These are phyloP conservation scores for Beauveria rudraprayagi DNA, from an alignment of 2,329 filamentous ascomycete genomes.

Conservation along the genomic window DNA sequence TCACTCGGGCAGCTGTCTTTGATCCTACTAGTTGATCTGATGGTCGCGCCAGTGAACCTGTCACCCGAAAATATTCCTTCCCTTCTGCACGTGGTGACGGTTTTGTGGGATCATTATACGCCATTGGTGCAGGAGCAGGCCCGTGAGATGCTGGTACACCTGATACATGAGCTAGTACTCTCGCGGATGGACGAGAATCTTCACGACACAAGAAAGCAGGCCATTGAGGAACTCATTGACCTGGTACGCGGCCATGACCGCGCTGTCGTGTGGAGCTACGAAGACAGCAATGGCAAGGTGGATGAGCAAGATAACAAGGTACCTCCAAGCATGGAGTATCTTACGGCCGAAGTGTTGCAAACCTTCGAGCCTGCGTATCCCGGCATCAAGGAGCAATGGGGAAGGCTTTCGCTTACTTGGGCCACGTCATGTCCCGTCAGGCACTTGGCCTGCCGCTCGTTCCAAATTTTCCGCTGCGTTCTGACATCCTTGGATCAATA, in stretches of 20 bases:
- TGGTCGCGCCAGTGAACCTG: slow-evolving; percentile 84
- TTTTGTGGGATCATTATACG: slow-evolving; percentile 97
- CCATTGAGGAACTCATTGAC: slow-evolving; percentile 83
- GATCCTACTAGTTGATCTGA: slow-evolving; percentile 88
- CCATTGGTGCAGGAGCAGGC: slow-evolving; percentile 93
- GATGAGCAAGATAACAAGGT: slow-evolving; percentile 71
- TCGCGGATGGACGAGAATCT: slow-evolving; percentile 63
- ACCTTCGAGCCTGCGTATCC: slow-evolving; percentile 82
- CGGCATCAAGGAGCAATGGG: slow-evolving; percentile 85
- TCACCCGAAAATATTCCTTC: slow-evolving; percentile 73
- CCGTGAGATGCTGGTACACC: slow-evolving; percentile 92
- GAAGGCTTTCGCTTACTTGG: slow-evolving; percentile 83
- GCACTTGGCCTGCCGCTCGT: slow-evolving; percentile 91
- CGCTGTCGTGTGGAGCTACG: slow-evolving; percentile 86
- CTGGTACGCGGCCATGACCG: slow-evolving; percentile 75
- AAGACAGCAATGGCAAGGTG: slow-evolving; percentile 77
- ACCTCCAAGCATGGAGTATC: slow-evolving; percentile 75
- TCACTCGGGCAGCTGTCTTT: slow-evolving; percentile 88
- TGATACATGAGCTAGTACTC: slow-evolving; percentile 93
- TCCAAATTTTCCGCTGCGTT: slow-evolving; percentile 94
- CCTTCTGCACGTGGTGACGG: slow-evolving; percentile 81
- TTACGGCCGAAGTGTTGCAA: slow-evolving; percentile 73
- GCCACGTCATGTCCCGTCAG: slow-evolving; percentile 93
- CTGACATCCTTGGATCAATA: slow-evolving; percentile 81
- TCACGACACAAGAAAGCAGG: slow-evolving; percentile 54